Base-by-base conservation (phyloP, 2,329 filamentous ascomycete genomes). In the Botrytis galanthina region DNA sequence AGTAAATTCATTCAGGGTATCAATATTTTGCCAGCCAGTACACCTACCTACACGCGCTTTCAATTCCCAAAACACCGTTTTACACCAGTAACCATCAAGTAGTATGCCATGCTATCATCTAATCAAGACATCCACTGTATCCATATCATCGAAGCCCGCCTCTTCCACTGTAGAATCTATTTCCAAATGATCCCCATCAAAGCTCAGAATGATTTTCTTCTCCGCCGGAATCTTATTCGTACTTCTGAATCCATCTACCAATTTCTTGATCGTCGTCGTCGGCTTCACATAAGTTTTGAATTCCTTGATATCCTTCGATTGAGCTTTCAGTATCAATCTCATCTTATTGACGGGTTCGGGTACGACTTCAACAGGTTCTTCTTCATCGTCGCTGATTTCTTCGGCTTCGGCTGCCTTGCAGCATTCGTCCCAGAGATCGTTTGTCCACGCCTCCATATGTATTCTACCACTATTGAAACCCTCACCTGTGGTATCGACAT, bases 361-460 rank as follows among this genome's bases (percentile, higher is more conserved):
- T 26, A 60, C 39, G 10, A 22, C 35, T 16, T 80, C 75, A 44
- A 82, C 72, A 44, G 73, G 68, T 29, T 74, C 73, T 39, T 76
- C 75, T 60, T 54, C 66, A 39, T 77, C 80, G 4, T 77, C 79
- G 7, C 77, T 79, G 12, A 75, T 74, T 26, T 71, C 73, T 59
- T 72, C 10, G 57, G 64, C 39, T 71, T 75, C 37, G 71, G 70
- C 60, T 63, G 66, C 54, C 1, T 73, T 75, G 32, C 69, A 76
- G 18, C 73, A 63, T 46, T 84, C 83, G 70, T 83, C 82, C 75
- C 89, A 91, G 2, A 88, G 82, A 18, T 92, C 89, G 12, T 89
- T 85, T 0, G 92, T 95, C 87, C 93, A 93, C 10, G 92, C 92
- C 81, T 95, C 91, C 75, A 97, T 86, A 76, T 92, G 87, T n/a